A percentile compares a stretch with the other conserved stretches of the same genome.
Evolutionary conservation across 345 rosid genomes (phyloP).

Genomic region (Rhodamnia rubescens): DNA sequence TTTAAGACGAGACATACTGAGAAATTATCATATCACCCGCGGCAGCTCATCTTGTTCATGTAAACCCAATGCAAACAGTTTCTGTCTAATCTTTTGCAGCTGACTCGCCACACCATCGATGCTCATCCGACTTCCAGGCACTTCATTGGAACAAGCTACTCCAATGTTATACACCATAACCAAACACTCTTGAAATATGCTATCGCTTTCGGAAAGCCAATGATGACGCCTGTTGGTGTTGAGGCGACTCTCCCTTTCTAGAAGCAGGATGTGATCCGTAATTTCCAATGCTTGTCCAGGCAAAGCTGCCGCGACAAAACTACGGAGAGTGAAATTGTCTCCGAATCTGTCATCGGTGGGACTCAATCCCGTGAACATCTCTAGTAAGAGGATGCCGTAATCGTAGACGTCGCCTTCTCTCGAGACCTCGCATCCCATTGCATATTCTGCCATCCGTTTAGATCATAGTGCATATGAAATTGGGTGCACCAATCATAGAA

Average conservation of each 20-base stretch:
- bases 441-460: conserved; percentile 2
- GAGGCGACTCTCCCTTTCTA: background rate
- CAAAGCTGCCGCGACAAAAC: background rate
- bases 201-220: background rate
- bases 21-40: background rate
- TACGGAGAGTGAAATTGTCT: background rate
- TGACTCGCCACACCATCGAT: background rate
- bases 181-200: background rate
- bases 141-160: background rate
- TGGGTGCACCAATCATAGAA: background rate
- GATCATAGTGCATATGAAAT: background rate
- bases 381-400: background rate
- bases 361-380: background rate
- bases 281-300: background rate
- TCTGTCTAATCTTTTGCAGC: background rate
- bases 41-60: background rate
- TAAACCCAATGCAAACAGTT: background rate
- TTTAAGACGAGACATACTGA: background rate
- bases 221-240: accelerated
- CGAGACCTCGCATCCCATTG: conserved; percentile 2
- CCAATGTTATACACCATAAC: background rate
- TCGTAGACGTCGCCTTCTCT: conserved; percentile 4
- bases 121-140: background rate
- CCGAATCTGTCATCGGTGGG: background rate
- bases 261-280: background rate